phyloP scores from a whole-genome alignment of 768 basidiomycete genomes.

The Mycena haematopus region DNA sequence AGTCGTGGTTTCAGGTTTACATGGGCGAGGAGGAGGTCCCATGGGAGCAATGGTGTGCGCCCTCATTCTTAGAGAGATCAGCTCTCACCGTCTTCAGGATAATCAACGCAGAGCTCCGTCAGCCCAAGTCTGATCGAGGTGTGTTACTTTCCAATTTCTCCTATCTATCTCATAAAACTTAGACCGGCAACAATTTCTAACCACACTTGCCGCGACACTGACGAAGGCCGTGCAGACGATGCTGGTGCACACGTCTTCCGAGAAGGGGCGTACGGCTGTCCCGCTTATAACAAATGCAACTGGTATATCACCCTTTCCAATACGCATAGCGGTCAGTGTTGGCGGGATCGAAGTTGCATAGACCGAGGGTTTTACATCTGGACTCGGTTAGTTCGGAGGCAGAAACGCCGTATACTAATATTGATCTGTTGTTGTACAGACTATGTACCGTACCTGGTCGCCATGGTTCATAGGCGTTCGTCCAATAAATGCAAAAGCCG shows the following conservation, averaged over 20 bases:
- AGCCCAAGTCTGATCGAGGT: constrained; percentile 73
- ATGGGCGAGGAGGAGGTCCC: constrained; percentile 82
- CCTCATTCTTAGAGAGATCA: background rate
- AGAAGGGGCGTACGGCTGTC: constrained; percentile 73
- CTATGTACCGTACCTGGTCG: background rate
- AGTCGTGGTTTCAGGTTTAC: constrained; percentile 78
- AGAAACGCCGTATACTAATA: background rate
- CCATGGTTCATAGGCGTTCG: background rate
- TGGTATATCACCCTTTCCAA: constrained; percentile 83
- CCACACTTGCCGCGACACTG: constrained; percentile 64
- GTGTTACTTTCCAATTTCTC: constrained; percentile 2
- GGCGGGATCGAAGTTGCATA: constrained; percentile 63
- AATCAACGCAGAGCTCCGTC: constrained; percentile 80
- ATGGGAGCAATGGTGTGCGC: constrained; percentile 82
- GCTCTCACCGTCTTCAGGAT: constrained; percentile 52
- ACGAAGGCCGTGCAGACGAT: constrained; percentile 73
- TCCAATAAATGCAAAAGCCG: too few species aligned
- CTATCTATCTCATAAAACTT: background rate
- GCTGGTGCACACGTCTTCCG: constrained; percentile 80
- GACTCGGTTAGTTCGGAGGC: background rate
- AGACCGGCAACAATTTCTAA: constrained; percentile 60
- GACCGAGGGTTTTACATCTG: background rate
- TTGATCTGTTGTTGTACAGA: constrained; percentile 6
- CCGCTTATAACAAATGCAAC: constrained; percentile 80
- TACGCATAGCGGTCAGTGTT: constrained; percentile 70